Conservation (phyloP, 352 stramenopile genomes). For the Blastocystis sp. region DNA sequence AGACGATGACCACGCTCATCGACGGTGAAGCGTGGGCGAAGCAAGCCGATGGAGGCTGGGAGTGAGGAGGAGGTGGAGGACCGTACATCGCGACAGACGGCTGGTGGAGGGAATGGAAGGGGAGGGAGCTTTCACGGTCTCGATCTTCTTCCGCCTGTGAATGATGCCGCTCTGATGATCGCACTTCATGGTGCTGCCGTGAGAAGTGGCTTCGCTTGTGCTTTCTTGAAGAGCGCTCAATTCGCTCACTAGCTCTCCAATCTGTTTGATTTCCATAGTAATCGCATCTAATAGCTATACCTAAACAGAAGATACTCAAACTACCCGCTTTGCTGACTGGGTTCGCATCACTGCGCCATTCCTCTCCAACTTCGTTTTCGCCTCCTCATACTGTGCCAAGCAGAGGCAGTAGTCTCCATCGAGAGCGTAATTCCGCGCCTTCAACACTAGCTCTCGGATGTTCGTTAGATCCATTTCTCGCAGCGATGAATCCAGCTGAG, state of each 20-base stretch:
- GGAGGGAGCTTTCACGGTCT: background rate
- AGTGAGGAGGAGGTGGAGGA: too few relatives aligned
- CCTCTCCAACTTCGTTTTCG: slow-evolving; percentile 23
- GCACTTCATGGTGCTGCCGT: background rate
- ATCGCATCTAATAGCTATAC: slow-evolving; percentile 26
- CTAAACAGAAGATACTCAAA: background rate
- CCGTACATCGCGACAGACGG: background rate
- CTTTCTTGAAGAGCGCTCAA: background rate
- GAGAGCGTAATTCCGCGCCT: slow-evolving; percentile 7
- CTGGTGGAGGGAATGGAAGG: background rate
- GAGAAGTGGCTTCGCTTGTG: background rate
- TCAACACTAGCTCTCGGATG: background rate
- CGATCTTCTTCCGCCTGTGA: background rate
- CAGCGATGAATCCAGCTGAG: background rate
- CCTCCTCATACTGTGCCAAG: slow-evolving; percentile 18
- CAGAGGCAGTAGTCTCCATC: slow-evolving; percentile 30
- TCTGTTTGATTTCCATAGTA: background rate
- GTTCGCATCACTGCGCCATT: background rate
- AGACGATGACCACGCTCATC: slow-evolving; percentile 16
- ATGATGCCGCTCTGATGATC: background rate
- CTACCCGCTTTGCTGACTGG: slow-evolving; percentile 32
- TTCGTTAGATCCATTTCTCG: background rate
- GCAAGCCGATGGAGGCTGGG: background rate
- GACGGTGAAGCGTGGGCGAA: slow-evolving; percentile 19
- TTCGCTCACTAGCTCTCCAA: background rate